Percentiles rank a stretch among this genome's conserved stretches.
These are phyloP conservation scores for Botryotinia narcissicola DNA, from an alignment of 2,329 filamentous ascomycete species.

Conservation along the genomic window DNA sequence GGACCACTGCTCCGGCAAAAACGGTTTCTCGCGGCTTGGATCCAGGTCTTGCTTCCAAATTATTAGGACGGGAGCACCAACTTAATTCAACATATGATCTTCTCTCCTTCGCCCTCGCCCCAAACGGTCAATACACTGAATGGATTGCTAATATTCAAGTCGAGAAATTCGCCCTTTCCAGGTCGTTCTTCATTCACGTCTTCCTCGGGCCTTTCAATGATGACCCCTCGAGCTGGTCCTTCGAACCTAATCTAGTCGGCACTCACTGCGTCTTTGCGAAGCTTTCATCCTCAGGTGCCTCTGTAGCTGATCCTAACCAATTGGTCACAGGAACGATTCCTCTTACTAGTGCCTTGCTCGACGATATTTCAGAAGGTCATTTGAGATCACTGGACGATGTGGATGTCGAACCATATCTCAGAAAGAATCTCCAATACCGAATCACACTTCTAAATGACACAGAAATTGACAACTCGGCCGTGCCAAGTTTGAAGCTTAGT, in stretches of 20 bases:
- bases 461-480: constrained; percentile 23
- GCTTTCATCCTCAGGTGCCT: constrained; percentile 1
- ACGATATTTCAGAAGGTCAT: constrained; percentile 33
- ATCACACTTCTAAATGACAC: constrained; percentile 30
- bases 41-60: neutral
- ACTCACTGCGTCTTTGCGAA: constrained; percentile 41
- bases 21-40: neutral
- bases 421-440: constrained; percentile 32
- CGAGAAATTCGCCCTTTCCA: constrained; percentile 57
- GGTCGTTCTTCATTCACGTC: constrained; percentile 64
- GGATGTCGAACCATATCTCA: constrained; percentile 33
- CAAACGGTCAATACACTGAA: constrained; percentile 41
- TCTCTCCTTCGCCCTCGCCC: constrained; percentile 22
- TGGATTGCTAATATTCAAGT: constrained; percentile 68
- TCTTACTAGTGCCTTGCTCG: constrained; percentile 44
- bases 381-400: constrained; percentile 35
- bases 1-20: constrained; percentile 11
- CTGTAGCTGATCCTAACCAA: constrained; percentile 30
- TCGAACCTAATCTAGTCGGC: constrained; percentile 35
- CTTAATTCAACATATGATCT: constrained; percentile 7
- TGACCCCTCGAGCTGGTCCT: constrained; percentile 32
- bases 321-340: constrained; percentile 45
- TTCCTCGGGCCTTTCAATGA: constrained; percentile 54
- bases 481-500: constrained; percentile 31
- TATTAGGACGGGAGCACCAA: constrained; percentile 4